A percentile compares a stretch with the other conserved stretches of the same genome.
Conservation (phyloP, 1,284 basidiomycete genomes). For the Boletus mariae region DNA sequence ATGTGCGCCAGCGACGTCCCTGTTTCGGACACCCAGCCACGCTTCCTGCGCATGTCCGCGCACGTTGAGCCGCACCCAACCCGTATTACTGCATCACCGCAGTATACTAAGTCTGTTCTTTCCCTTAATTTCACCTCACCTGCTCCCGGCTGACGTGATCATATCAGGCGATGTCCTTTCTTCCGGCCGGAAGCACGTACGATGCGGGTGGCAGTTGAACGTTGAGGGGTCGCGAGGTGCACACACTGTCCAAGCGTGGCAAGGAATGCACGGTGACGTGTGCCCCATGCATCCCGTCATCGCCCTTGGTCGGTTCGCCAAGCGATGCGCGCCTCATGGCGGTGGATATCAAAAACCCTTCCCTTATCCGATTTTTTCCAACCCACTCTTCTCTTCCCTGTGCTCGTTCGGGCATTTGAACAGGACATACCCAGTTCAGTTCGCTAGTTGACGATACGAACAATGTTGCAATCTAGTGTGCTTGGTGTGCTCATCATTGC, state of each 20-base stretch:
- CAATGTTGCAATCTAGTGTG: slow-evolving; percentile 52
- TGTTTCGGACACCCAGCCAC: slow-evolving; percentile 16
- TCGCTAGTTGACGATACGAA: slow-evolving; percentile 16
- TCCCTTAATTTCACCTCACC: slow-evolving; percentile 23
- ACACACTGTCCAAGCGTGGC: slow-evolving; percentile 29
- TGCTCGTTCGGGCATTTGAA: slow-evolving; percentile 4
- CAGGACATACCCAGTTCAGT: background rate
- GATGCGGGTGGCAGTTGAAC: slow-evolving; percentile 19
- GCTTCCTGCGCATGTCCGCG: slow-evolving; percentile 26
- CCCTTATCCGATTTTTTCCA: slow-evolving; percentile 4
- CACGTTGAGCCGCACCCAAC: slow-evolving; percentile 18
- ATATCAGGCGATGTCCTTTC: slow-evolving; percentile 13
- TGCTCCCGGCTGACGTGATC: slow-evolving; percentile 28
- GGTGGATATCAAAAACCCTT: slow-evolving; percentile 32
- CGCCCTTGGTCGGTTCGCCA: slow-evolving; percentile 31
- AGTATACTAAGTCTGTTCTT: slow-evolving; percentile 15
- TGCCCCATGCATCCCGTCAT: slow-evolving; percentile 19
- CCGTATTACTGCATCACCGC: slow-evolving; percentile 3
- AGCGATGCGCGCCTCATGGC: slow-evolving; percentile 31
- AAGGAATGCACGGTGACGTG: slow-evolving; percentile 28
- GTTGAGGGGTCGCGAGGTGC: slow-evolving; percentile 7
- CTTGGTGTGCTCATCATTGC: slow-evolving; percentile 80
- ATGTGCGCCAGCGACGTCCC: background rate
- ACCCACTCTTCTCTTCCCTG: slow-evolving; percentile 5
- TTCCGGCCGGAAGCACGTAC: slow-evolving; percentile 29